Evolutionary conservation across 1,284 basidiomycete genomes (phyloP).

Genomic region (Cronartium quercuum): DNA sequence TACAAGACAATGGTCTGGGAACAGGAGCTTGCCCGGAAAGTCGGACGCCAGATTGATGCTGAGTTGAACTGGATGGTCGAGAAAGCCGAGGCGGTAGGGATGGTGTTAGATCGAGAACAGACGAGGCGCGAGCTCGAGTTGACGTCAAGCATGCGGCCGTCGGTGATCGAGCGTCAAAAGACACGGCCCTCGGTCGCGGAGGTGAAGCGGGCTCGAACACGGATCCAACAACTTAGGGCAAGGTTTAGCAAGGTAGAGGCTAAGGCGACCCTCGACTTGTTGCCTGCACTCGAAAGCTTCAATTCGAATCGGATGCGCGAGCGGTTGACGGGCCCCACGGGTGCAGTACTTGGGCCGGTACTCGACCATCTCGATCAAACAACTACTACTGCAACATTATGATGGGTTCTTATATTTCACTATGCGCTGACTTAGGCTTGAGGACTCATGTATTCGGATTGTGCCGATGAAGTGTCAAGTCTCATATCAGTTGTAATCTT

Average conservation of each 20-base stretch:
- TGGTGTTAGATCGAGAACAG: not conserved
- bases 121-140: not conserved
- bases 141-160: not conserved
- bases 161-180: slow-evolving; percentile 3
- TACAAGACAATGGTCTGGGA: slow-evolving; percentile 31
- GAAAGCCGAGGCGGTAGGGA: not conserved
- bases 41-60: not conserved
- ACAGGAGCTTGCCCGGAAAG: slow-evolving; percentile 12
- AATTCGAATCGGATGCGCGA: slow-evolving; percentile 1
- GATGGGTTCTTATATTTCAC: not conserved
- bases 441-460: too few relatives aligned
- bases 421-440: too few relatives aligned
- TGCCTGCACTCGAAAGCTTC: slow-evolving; percentile 34
- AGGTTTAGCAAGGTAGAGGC: not conserved
- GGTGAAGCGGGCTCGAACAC: slow-evolving; percentile 16
- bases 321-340: not conserved
- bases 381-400: not conserved
- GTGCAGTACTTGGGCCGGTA: not conserved
- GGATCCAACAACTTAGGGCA: not conserved
- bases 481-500: too few relatives aligned
- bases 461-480: too few relatives aligned
- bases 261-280: slow-evolving; percentile 21
- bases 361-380: not conserved
- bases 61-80: slow-evolving; percentile 22
- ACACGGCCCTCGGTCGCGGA: not conserved